A percentile compares a stretch with the other conserved stretches of the same genome.
phyloP scores from a whole-genome alignment of 129 eudicot species.

The Sambucus nigra region DNA sequence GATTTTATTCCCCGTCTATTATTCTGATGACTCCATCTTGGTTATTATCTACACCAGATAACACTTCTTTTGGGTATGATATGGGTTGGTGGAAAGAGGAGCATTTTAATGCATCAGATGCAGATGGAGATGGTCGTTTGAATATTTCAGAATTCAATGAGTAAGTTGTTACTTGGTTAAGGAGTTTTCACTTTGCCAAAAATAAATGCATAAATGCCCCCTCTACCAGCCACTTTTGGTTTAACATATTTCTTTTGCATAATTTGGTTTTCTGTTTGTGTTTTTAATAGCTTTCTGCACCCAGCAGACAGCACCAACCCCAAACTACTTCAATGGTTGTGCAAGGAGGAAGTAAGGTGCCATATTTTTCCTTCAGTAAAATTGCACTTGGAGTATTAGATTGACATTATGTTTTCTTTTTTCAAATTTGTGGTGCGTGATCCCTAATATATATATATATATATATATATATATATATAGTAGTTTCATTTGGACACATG shows the following conservation, averaged over 20 bases:
- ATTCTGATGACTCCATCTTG: not conserved
- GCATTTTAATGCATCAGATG: constrained; percentile 94
- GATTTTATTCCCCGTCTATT: not conserved
- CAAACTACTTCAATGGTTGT: constrained; percentile 72
- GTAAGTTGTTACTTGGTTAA: constrained; percentile 43
- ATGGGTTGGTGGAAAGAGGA: constrained; percentile 99
- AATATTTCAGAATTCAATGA: constrained; percentile 87
- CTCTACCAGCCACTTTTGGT: not conserved
- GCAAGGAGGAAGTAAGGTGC: constrained; percentile 98
- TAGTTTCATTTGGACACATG: too few relatives aligned
- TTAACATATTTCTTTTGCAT: not conserved
- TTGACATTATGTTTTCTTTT: too few relatives aligned
- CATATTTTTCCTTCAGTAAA: not conserved
- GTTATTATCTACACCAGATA: constrained; percentile 34
- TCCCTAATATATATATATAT: too few relatives aligned
- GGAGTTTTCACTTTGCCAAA: not conserved
- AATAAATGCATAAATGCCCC: not conserved
- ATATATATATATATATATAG: too few relatives aligned
- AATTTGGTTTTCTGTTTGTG: constrained; percentile 4
- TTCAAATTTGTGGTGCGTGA: too few relatives aligned
- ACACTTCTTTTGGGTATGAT: constrained; percentile 71
- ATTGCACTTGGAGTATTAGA: too few relatives aligned
- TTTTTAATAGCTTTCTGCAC: constrained; percentile 67
- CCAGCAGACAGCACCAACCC: constrained; percentile 85
- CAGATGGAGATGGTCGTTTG: constrained; percentile 78